Evolutionary conservation across 83 land plant genomes (phyloP), one percentile per base, ranked within the genome.

Genomic region (Thuja plicata): DNA sequence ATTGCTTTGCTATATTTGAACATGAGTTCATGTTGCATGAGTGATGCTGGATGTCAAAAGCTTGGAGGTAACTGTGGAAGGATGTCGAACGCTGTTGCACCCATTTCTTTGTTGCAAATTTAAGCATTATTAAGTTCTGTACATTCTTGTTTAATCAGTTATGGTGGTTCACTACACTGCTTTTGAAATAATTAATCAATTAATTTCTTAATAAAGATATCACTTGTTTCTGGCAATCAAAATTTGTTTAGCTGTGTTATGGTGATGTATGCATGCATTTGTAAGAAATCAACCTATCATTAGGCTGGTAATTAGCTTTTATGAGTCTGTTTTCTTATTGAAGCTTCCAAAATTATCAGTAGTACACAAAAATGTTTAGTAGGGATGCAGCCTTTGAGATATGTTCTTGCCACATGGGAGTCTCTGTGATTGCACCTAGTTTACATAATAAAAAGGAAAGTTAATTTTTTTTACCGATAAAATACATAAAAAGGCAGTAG

Each of bases 41-140:
- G 93, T 78, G 98, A 97, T 92, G 91, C 92, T 85, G 96, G 97
- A 76, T 93, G 93, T 89, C 92, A 93, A 87, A 94, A 96, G 55
- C 93, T 98, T 91, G 93, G 94, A 87, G 92, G 99, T 98, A 85
- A 35, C 34, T 48, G 38, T 32, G 17, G 86, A 34, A 90, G 92
- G 45, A 43, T 66, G 43, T 62, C 62, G 78, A 66, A 66, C 27
- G 15, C 9, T 54, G 12, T 87, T 40, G 40, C 35, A 13, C 8
- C 74, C 35, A n/a, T n/a, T 87, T 76, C 45, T 13, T 46, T 85
- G 43, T 48, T 24, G 45, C 50, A 52, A 38, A 52, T 46, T 85
- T 85, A 52, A 10, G 86, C 19, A 9, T 43, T 5, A 50, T 76
- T 3, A 10, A 16, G 17, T 12, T 77, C 19, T 77, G 21, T 34